Percentiles rank a stretch among this genome's conserved stretches.
Evolutionary conservation across 1,139 yeast genomes (phyloP).

Genomic region (Pichia sp.): DNA sequence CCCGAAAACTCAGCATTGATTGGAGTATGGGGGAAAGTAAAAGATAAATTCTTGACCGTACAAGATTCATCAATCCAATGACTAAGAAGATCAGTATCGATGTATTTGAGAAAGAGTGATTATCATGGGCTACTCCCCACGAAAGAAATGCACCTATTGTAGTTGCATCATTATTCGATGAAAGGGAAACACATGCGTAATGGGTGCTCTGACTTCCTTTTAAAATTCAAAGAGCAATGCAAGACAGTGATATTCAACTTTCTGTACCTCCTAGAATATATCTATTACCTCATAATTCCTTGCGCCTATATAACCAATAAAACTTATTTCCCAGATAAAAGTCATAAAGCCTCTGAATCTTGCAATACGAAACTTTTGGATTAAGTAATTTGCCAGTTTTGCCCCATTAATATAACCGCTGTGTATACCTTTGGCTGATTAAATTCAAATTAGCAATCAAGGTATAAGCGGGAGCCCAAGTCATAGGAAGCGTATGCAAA

Average conservation of each 20-base stretch:
- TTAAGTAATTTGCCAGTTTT: slow-evolving; percentile 27
- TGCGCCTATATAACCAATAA: slow-evolving; percentile 33
- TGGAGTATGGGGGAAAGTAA: slow-evolving; percentile 54
- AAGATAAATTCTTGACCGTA: slow-evolving; percentile 46
- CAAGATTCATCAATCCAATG: slow-evolving; percentile 47
- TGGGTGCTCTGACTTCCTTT: slow-evolving; percentile 45
- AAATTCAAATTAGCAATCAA: slow-evolving; percentile 18
- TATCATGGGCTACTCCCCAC: slow-evolving; percentile 29
- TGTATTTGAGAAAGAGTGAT: slow-evolving; percentile 25
- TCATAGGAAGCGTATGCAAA: slow-evolving; percentile 41
- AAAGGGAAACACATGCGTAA: slow-evolving; percentile 60
- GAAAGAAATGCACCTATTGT: slow-evolving; percentile 25
- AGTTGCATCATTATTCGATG: slow-evolving; percentile 47
- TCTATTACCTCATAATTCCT: slow-evolving; percentile 41
- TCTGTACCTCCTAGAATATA: no score
- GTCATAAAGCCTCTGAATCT: slow-evolving; percentile 38
- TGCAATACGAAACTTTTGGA: slow-evolving; percentile 39
- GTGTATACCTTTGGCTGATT: slow-evolving; percentile 30
- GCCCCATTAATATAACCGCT: slow-evolving; percentile 46
- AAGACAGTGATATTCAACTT: slow-evolving; percentile 51
- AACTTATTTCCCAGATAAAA: slow-evolving; percentile 42
- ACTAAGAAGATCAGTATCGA: slow-evolving; percentile 51
- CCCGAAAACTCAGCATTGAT: slow-evolving; percentile 44
- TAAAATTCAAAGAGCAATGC: slow-evolving; percentile 51
- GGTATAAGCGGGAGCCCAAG: slow-evolving; percentile 36